Base-by-base conservation (phyloP, 202 grass and related monocot species). In the Dendrocalamus latiflorus region DNA sequence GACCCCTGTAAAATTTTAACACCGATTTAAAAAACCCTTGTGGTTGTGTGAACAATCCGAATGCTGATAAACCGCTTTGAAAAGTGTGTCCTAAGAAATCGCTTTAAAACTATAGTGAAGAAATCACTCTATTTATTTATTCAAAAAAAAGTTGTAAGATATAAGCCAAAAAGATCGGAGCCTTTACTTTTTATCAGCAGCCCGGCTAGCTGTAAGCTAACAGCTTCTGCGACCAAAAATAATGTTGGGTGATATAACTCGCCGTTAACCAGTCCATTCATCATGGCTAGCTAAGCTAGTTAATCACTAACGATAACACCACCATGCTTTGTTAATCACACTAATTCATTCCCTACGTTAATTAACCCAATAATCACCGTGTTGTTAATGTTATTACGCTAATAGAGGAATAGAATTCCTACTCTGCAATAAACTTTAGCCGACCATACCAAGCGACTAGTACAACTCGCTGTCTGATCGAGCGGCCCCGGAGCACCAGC, bases 211-310 rank as follows among this genome's bases (percentile, higher is more conserved):
- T 9, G 33, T 53, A 49, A 26, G 53, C 53, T 28, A 85, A 5
- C 42, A 67, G 79, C 70, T 28, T 21, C 73, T 53, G 41, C 49
- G 60, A 30, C 30, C 83, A 39, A 82, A 86, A 75, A 71, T 37
- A 20, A 16, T 76, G 71, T 17, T 70, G 20, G 63, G 63, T 20
- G 30, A 53, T 61, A 43, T 43, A 11, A 43, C 48, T 84, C 37
- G 4, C 61, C 39, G 28, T 26, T 18, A 51, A 30, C 53, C 57
- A 51, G 13, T 21, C 55, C 30, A 58, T 30, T 84, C 20, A 60
- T 49, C 26, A 30, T 34, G 59, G 65, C 59, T 12, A 62, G 21
- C 45, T 25, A 10, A 62, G 16, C 12, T 45, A 56, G 26, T 67
- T 70, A 36, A 70, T 30, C 65, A 14, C 0, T 24, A 8, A 25